Percentiles rank a stretch among this genome's conserved stretches.
Conservation (phyloP, 768 basidiomycete genomes). For the Pseudohyphozyma bogoriensis region DNA sequence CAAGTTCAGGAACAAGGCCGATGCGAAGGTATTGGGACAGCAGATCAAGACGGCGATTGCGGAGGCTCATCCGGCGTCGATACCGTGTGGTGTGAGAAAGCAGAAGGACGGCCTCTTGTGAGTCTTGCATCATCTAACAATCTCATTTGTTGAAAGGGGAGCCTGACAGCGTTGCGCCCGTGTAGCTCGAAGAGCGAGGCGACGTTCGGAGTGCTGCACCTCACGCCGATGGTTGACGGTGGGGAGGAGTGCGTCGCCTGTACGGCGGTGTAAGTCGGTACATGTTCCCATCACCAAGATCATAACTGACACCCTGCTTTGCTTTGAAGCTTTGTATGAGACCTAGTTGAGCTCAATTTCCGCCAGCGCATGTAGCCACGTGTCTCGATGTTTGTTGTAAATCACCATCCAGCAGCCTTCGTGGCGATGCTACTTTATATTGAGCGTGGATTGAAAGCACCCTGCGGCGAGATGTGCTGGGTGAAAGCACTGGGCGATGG, state of each 20-base stretch:
- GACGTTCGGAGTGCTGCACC: conserved; percentile 9
- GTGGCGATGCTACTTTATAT: too few relatives aligned
- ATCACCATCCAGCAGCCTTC: too few relatives aligned
- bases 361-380: too few relatives aligned
- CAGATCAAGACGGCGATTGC: conserved; percentile 4
- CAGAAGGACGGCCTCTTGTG: background rate
- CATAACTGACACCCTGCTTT: too few relatives aligned
- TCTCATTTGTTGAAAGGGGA: background rate
- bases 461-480: too few relatives aligned
- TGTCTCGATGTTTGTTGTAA: too few relatives aligned
- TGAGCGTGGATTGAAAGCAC: too few relatives aligned
- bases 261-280: conserved; percentile 14
- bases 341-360: too few relatives aligned
- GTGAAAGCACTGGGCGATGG: too few relatives aligned
- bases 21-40: background rate
- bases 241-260: conserved; percentile 2
- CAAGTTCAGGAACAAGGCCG: background rate
- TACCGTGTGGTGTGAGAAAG: conserved; percentile 9
- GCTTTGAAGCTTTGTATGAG: too few relatives aligned
- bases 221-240: conserved; percentile 13
- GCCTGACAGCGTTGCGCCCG: background rate
- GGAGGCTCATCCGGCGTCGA: background rate
- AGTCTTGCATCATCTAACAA: background rate
- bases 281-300: too few relatives aligned
- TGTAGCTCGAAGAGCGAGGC: background rate